Evolutionary conservation across 306 rosid species (phyloP).

Genomic region (Alnus glutinosa): DNA sequence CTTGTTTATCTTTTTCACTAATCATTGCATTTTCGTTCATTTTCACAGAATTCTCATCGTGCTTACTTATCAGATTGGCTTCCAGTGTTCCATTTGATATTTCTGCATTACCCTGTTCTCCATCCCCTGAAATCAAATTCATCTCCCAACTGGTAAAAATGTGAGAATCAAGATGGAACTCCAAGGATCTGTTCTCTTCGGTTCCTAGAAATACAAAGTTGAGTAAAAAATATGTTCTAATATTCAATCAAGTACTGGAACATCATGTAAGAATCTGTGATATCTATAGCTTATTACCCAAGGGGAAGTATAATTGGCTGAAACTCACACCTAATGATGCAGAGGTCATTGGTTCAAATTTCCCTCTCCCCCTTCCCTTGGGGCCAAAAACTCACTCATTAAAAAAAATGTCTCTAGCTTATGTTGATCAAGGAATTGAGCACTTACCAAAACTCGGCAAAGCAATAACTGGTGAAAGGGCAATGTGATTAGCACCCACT

Average conservation of each 20-base stretch:
- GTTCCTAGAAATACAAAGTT: not conserved
- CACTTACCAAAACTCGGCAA: not conserved
- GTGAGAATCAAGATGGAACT: slow-evolving; percentile 1
- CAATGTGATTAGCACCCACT: not conserved
- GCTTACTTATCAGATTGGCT: not conserved
- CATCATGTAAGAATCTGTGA: not conserved
- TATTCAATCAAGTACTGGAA: too few relatives aligned
- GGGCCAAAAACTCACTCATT: not conserved
- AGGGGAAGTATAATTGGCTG: not conserved
- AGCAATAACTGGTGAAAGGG: not conserved
- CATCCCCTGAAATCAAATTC: not conserved
- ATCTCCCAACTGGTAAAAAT: slow-evolving; percentile 1
- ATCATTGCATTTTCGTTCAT: not conserved
- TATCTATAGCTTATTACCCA: not conserved
- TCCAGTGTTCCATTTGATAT: not conserved
- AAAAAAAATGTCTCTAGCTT: not conserved
- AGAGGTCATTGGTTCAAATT: not conserved
- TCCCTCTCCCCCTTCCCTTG: not conserved
- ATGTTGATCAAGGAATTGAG: not conserved
- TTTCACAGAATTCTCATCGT: not conserved
- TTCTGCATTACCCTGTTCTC: not conserved
- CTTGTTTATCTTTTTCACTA: not conserved
- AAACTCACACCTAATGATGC: not conserved
- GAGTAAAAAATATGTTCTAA: not conserved
- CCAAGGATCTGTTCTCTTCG: not conserved